Evolutionary conservation across 495 filamentous ascomycete genomes (phyloP).

Genomic region (Astrothelium subdiscretum): DNA sequence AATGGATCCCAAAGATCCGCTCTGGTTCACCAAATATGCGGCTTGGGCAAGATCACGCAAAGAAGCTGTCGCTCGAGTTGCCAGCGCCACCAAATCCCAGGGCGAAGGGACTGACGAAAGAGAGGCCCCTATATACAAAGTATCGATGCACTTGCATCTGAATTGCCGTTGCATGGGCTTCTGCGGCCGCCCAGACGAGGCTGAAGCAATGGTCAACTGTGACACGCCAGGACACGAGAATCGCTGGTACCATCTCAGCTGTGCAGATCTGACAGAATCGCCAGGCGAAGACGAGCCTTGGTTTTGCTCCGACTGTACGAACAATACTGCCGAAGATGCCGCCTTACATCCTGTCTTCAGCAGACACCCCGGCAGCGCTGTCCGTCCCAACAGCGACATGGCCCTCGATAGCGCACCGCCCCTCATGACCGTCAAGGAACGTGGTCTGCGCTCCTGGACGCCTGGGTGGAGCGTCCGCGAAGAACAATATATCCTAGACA

Average conservation of each 20-base stretch:
- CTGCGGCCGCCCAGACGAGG: not conserved
- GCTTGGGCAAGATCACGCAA: not conserved
- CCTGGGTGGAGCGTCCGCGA: not conserved
- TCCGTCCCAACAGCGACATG: not conserved
- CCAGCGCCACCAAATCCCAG: not conserved
- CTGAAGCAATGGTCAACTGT: not conserved
- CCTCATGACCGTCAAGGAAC: not conserved
- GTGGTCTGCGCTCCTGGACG: not conserved
- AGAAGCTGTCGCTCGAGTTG: not conserved
- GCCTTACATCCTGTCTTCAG: not conserved
- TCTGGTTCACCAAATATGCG: not conserved
- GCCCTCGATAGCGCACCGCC: not conserved
- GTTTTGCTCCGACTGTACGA: not conserved
- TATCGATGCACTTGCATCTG: not conserved
- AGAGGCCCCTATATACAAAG: not conserved
- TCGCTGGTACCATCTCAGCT: slow-evolving; percentile 2
- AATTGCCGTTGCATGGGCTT: not conserved
- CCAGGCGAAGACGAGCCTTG: not conserved
- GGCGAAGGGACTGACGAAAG: not conserved
- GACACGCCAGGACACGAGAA: not conserved
- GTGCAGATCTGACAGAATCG: not conserved
- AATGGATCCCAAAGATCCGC: not conserved
- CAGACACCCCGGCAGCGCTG: not conserved
- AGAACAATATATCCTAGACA: not conserved
- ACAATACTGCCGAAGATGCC: not conserved